Evolutionary conservation across 2,329 filamentous ascomycete species (phyloP).

Genomic region (Gnomoniopsis smithogilvyi): DNA sequence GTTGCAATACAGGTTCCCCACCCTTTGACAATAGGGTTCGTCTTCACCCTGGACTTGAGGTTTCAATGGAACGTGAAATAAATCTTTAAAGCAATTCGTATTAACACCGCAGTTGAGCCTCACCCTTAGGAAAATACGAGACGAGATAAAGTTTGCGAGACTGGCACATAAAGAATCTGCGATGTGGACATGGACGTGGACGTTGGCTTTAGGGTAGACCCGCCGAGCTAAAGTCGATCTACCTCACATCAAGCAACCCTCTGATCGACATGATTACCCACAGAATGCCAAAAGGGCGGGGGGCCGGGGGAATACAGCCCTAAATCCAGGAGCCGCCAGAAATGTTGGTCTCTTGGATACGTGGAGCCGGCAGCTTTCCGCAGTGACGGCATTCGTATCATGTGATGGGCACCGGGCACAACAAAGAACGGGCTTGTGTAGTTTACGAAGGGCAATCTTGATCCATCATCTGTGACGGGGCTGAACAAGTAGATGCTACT

Average conservation of each 20-base stretch:
- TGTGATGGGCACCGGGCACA: background rate
- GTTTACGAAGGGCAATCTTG: too few species aligned
- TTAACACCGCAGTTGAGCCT: too few species aligned
- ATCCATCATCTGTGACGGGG: too few species aligned
- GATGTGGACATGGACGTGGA: background rate
- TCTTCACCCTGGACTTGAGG: too few species aligned
- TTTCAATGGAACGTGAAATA: too few species aligned
- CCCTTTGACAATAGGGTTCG: too few species aligned
- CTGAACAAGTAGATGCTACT: too few species aligned
- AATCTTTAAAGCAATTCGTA: too few species aligned
- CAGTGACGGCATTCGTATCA: background rate
- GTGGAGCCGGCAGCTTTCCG: background rate
- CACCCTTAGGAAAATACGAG: too few species aligned
- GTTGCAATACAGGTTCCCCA: too few species aligned
- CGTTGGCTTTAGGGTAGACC: background rate
- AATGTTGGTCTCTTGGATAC: background rate
- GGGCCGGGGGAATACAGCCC: slow-evolving; percentile 12
- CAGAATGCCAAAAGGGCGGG: slow-evolving; percentile 5
- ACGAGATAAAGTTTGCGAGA: background rate
- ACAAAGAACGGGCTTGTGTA: background rate
- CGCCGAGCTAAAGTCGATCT: background rate
- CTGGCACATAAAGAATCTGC: background rate
- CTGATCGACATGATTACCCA: slow-evolving; percentile 13
- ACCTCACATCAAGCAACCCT: background rate
- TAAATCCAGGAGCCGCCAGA: slow-evolving; percentile 15